Percentiles rank a stretch among this genome's conserved stretches.
These are phyloP conservation scores for Bryoglossum gracile DNA, from an alignment of 495 filamentous ascomycete species.

Conservation along the genomic window DNA sequence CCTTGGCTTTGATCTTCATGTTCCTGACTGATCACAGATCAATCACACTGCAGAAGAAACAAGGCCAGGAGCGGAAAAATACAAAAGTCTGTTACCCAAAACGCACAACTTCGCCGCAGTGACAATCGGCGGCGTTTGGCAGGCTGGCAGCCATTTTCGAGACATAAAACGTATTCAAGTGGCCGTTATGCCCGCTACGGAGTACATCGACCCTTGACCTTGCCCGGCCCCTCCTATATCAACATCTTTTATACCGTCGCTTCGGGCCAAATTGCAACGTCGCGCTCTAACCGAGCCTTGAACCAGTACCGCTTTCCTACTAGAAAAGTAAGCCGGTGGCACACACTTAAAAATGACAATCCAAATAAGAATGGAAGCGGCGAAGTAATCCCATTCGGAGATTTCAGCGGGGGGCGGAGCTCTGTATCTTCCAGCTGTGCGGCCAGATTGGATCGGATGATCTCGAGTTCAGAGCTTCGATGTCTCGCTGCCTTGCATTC, in stretches of 20 bases:
- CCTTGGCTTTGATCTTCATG: neutral
- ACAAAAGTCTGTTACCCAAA: neutral
- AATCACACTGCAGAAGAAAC: neutral
- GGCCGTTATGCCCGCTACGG: neutral
- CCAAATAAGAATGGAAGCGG: constrained; percentile 1
- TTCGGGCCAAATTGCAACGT: constrained; percentile 12
- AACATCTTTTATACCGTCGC: constrained; percentile 19
- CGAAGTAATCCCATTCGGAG: constrained; percentile 20
- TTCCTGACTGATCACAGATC: neutral
- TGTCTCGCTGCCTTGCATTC: neutral
- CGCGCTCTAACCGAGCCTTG: constrained; percentile 13
- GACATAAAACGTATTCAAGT: too few relatives aligned
- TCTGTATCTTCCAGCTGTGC: constrained; percentile 2
- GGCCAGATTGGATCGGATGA: constrained; percentile 14
- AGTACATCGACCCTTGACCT: constrained; percentile 4
- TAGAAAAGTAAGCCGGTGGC: neutral
- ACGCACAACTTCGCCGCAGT: neutral
- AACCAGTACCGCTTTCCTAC: neutral
- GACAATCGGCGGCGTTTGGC: too few relatives aligned
- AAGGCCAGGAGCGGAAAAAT: neutral
- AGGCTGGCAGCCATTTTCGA: neutral
- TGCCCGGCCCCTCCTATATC: constrained; percentile 18
- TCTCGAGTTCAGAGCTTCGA: constrained; percentile 1
- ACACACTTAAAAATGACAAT: neutral
- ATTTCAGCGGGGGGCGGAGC: constrained; percentile 15